Evolutionary conservation across 805 yeast genomes (phyloP).

Genomic region (Yarrowia sp.): DNA sequence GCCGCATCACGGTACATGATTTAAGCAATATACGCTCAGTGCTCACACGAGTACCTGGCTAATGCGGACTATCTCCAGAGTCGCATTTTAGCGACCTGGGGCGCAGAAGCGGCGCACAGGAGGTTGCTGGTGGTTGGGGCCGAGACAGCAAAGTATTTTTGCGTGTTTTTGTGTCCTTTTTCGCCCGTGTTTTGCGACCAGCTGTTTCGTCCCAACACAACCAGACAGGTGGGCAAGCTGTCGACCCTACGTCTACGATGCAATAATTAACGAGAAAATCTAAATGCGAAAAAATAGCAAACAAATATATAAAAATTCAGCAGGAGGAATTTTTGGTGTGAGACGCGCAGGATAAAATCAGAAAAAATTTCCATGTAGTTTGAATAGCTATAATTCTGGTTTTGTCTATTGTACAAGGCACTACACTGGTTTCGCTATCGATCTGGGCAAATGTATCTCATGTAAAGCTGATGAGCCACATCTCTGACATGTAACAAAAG

Average conservation of each 20-base stretch:
- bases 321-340: too few relatives aligned
- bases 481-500: background rate
- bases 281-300: background rate
- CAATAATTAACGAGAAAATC: background rate
- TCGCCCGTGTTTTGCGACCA: background rate
- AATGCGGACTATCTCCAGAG: constrained; percentile 6
- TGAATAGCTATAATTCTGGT: too few relatives aligned
- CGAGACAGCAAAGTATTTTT: background rate
- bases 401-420: too few relatives aligned
- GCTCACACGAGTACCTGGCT: constrained; percentile 17
- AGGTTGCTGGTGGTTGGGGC: background rate
- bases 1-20: constrained; percentile 6
- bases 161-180: background rate
- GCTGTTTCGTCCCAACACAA: background rate
- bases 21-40: background rate
- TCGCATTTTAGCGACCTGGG: constrained; percentile 5
- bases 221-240: constrained; percentile 14
- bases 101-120: background rate
- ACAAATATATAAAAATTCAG: background rate
- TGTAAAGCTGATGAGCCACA: background rate
- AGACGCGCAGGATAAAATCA: too few relatives aligned
- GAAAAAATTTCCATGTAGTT: too few relatives aligned
- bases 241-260: constrained; percentile 4
- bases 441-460: background rate
- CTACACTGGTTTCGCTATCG: background rate